A percentile compares a stretch with the other conserved stretches of the same genome.
phyloP scores from a whole-genome alignment of 2,329 filamentous ascomycete species.

The Diaporthe destruens region DNA sequence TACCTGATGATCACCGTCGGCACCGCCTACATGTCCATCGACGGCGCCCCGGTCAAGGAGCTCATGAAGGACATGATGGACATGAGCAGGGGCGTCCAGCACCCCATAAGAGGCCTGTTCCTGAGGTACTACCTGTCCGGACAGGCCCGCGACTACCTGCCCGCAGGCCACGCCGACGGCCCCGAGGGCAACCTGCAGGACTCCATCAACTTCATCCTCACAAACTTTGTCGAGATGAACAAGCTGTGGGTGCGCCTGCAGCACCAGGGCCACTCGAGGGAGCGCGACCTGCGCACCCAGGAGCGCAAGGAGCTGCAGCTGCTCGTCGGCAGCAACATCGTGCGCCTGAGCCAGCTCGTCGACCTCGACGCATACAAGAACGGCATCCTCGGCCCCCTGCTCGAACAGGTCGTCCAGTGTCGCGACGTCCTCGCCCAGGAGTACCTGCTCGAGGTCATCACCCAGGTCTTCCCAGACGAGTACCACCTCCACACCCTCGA shows the following conservation, averaged over 20 bases:
- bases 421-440: constrained; percentile 97
- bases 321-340: constrained; percentile 95
- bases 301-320: constrained; percentile 96
- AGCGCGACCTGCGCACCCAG: constrained; percentile 91
- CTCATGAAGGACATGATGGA: constrained; percentile 99
- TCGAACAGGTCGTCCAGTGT: constrained; percentile 98
- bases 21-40: constrained; percentile 98
- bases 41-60: constrained; percentile 98
- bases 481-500: constrained; percentile 98
- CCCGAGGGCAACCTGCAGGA: constrained; percentile 96
- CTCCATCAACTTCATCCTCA: constrained; percentile 97
- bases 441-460: constrained; percentile 97
- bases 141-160: constrained; percentile 91
- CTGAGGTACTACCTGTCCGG: constrained; percentile 96
- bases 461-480: constrained; percentile 98
- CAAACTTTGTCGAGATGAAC: constrained; percentile 99
- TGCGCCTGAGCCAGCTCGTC: constrained; percentile 93
- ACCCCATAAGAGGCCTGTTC: constrained; percentile 95
- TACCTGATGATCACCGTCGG: constrained; percentile 99
- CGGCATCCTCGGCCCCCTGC: constrained; percentile 85
- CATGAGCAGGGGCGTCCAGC: constrained; percentile 98
- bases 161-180: constrained; percentile 84
- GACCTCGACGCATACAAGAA: constrained; percentile 95
- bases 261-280: constrained; percentile 95
- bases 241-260: constrained; percentile 98